These are phyloP conservation scores for Cronartium quercuum DNA, from an alignment of 1,284 basidiomycete genomes.

Conservation along the genomic window DNA sequence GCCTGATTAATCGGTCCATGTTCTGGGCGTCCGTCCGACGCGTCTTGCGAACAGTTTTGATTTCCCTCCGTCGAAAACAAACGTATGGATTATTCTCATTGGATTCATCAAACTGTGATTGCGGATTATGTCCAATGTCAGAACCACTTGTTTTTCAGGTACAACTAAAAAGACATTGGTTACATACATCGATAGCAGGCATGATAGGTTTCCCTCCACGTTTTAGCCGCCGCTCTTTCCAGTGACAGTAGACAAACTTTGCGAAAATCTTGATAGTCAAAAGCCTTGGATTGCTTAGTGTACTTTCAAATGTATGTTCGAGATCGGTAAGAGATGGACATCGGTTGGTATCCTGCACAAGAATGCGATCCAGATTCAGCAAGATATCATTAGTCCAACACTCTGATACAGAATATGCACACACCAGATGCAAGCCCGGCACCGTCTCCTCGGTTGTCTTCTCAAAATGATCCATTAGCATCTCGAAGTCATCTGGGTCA, in stretches of 20 bases:
- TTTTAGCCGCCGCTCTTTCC: conserved; percentile 68
- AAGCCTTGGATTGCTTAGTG: conserved; percentile 17
- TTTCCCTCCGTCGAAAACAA: conserved; percentile 92
- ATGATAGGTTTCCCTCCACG: conserved; percentile 71
- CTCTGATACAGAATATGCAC: conserved; percentile 47
- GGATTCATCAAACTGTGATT: conserved; percentile 72
- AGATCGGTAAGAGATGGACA: conserved; percentile 71
- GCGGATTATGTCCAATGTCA: not conserved
- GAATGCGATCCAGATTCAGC: conserved; percentile 16
- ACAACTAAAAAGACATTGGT: not conserved
- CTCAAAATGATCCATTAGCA: conserved; percentile 91
- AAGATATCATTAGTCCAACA: not conserved
- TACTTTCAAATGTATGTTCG: conserved; percentile 53
- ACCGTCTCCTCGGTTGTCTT: conserved; percentile 79
- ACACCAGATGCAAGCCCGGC: conserved; percentile 82
- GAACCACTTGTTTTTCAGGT: conserved; percentile 46
- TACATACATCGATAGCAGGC: conserved; percentile 67
- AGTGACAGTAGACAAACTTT: conserved; percentile 67
- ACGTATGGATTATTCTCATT: conserved; percentile 95
- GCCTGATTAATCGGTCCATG: conserved; percentile 74
- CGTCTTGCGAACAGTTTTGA: conserved; percentile 90
- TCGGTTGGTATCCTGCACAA: conserved; percentile 52
- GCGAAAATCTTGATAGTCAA: conserved; percentile 53
- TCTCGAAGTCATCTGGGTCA: conserved; percentile 84
- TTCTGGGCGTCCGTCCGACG: conserved; percentile 79